Base-by-base conservation (phyloP, 2,329 filamentous ascomycete genomes). In the Xylariales sp. region DNA sequence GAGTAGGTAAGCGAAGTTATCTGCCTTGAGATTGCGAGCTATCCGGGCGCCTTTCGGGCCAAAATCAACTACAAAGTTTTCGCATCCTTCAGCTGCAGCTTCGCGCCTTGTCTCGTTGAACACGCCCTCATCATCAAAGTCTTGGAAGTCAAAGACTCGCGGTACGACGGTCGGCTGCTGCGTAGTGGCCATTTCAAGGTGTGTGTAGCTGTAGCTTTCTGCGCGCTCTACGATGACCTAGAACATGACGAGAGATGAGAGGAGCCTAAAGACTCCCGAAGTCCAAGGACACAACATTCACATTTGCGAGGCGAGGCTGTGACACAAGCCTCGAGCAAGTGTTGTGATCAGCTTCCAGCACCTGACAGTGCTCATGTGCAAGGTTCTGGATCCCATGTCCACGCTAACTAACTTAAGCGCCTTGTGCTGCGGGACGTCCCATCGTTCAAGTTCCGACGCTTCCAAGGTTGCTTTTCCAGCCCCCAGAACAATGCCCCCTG, bases 61-160 rank as follows among this genome's bases (percentile, higher is more conserved):
- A 53, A 85, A 84, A 50, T 83, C 76, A n/a, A 85, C 65, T 22
- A 82, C 72, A 50, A 85, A 84, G 55, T 83, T 85, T 24, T 52
- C 60, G 15, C 72, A 74, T 0, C 55, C 43, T 2, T 61, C 58
- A 31, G 62, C 56, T 11, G 62, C 58, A 4, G 71, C 68, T 29
- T 65, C 57, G 1, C 55, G 34, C 43, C 73, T 60, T 33, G 71
- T 69, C 2, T 59, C 47, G 1, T 66, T 50, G 45, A 78, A 78
- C 31, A 71, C 67, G 0, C 54, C 52, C 3, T 61, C 49, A 22
- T 69, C 50, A 54, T 85, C 80, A 38, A 83, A 76, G 52, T 81
- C 60, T 15, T 59, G 51, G 49, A 81, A 80, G 21, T 38, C 29
- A 41, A 38, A 27, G 33, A 31, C 3, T 38, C 40, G 31, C 44